Evolutionary conservation across 192 early-diverging fungal genomes (phyloP).

Genomic region (Coemansia sp.): DNA sequence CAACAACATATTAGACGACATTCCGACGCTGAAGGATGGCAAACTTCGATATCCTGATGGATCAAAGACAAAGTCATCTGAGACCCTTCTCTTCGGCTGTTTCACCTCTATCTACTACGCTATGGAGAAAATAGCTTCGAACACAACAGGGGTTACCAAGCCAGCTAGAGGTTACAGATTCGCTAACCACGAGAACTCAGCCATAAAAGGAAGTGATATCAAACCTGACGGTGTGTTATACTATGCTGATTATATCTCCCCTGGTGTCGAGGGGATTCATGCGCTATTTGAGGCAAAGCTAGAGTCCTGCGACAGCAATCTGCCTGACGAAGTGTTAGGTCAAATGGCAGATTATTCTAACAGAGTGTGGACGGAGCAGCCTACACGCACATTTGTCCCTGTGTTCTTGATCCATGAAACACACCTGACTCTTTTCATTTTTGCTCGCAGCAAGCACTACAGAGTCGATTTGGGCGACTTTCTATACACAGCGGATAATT

Average conservation of each 20-base stretch:
- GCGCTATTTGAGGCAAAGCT: neutral
- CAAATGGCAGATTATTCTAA: neutral
- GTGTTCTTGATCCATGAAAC: neutral
- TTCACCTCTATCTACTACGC: too few relatives aligned
- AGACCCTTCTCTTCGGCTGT: too few relatives aligned
- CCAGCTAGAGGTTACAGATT: neutral
- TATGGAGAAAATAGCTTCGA: too few relatives aligned
- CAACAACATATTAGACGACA: too few relatives aligned
- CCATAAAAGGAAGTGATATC: too few relatives aligned
- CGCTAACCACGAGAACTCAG: neutral
- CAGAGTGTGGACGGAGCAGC: conserved; percentile 1
- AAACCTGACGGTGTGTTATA: too few relatives aligned
- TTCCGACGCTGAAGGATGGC: too few relatives aligned
- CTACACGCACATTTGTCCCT: conserved; percentile 8
- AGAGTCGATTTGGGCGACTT: neutral
- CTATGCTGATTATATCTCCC: too few relatives aligned
- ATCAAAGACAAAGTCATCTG: too few relatives aligned
- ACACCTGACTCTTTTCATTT: neutral
- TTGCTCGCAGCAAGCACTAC: neutral
- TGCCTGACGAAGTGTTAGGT: neutral
- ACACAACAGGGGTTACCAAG: neutral
- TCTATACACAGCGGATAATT: neutral
- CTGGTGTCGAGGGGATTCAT: neutral
- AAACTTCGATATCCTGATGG: too few relatives aligned
- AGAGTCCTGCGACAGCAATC: too few relatives aligned